These are phyloP conservation scores for Anastatica hierochuntica DNA, from an alignment of 345 rosid genomes.

Conservation along the genomic window DNA sequence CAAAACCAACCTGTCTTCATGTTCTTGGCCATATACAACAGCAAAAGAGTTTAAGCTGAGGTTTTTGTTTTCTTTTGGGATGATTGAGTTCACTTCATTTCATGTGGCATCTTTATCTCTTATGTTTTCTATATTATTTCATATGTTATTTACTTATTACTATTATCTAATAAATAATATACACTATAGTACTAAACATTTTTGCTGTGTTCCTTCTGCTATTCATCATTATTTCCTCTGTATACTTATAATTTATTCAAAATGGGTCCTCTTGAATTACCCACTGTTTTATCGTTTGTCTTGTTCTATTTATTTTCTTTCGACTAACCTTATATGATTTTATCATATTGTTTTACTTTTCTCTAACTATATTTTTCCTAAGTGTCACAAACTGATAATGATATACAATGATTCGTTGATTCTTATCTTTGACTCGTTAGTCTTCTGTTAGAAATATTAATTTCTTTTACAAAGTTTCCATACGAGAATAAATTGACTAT, in stretches of 20 bases:
- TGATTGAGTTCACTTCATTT: constrained; percentile 20
- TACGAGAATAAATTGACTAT: too few relatives aligned
- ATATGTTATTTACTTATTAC: not conserved
- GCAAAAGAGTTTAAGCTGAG: constrained; percentile 15
- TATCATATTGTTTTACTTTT: too few relatives aligned
- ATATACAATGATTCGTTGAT: not conserved
- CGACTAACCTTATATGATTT: too few relatives aligned
- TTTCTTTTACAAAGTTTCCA: too few relatives aligned
- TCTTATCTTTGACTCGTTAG: not conserved
- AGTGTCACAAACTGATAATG: not conserved
- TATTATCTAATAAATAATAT: not conserved
- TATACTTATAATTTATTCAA: not conserved
- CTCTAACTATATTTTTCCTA: too few relatives aligned
- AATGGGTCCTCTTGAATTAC: constrained; percentile 16
- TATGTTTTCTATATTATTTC: constrained; percentile 9
- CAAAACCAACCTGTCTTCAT: constrained; percentile 27
- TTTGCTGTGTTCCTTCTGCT: constrained; percentile 6
- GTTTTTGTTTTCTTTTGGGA: not conserved
- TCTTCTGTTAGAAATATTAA: not conserved
- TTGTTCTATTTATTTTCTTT: too few relatives aligned
- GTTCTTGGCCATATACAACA: constrained; percentile 22
- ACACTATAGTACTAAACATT: not conserved
- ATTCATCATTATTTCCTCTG: constrained; percentile 7
- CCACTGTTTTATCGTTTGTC: constrained; percentile 11
- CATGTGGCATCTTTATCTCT: constrained; percentile 27